A percentile compares a stretch with the other conserved stretches of the same genome.
phyloP scores from a whole-genome alignment of 2,329 filamentous ascomycete genomes.

The Blastomyces gilchristii region DNA sequence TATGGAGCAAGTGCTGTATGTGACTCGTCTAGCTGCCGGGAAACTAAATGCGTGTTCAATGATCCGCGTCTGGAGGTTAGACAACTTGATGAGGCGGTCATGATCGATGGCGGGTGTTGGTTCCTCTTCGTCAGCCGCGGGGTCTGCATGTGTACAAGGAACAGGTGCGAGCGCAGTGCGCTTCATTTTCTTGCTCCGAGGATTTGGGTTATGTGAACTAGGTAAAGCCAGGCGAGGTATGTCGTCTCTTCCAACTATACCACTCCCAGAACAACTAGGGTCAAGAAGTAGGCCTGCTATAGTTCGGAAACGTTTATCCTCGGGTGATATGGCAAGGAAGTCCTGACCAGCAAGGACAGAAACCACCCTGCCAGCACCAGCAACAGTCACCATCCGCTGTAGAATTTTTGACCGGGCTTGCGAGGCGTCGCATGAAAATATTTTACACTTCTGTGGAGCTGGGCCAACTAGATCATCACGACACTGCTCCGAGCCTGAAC shows the following conservation, averaged over 20 bases:
- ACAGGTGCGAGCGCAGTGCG: conserved; percentile 11
- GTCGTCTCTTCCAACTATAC: conserved; percentile 82
- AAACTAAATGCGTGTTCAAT: conserved; percentile 79
- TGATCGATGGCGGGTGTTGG: conserved; percentile 41
- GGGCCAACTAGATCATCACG: conserved; percentile 22
- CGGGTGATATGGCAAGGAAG: conserved; percentile 66
- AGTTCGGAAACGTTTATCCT: conserved; percentile 49
- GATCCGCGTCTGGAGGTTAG: conserved; percentile 71
- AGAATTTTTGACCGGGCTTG: conserved; percentile 58
- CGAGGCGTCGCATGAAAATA: conserved; percentile 41
- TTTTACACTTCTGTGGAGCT: conserved; percentile 32
- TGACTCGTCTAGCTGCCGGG: conserved; percentile 61
- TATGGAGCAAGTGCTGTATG: conserved; percentile 89
- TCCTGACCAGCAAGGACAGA: conserved; percentile 64
- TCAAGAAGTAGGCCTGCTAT: conserved; percentile 80
- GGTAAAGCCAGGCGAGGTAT: conserved; percentile 58
- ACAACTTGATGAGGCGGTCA: conserved; percentile 60
- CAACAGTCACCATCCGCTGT: conserved; percentile 70
- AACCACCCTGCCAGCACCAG: conserved; percentile 58
- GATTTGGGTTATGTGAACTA: conserved; percentile 38
- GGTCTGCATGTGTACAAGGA: not conserved
- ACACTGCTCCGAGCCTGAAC: conserved; percentile 10
- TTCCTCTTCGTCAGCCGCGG: conserved; percentile 13
- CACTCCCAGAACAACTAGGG: conserved; percentile 90
- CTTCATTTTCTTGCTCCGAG: conserved; percentile 37